Evolutionary conservation across 1,284 basidiomycete species (phyloP), one percentile per base, ranked within the genome.

Genomic region (Ceratobasidium sp.): DNA sequence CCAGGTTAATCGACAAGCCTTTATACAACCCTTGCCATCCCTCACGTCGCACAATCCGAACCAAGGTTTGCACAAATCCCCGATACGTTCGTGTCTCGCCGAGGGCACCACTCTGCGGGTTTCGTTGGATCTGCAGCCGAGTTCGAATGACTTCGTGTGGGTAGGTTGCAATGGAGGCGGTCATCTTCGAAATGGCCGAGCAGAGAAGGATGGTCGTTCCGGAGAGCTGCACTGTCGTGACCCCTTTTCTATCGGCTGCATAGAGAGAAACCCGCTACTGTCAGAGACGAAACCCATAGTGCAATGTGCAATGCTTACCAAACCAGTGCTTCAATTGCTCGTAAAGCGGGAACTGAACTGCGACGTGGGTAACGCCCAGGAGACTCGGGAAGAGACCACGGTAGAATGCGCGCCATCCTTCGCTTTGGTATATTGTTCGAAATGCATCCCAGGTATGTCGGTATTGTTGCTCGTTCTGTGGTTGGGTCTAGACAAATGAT

Each of bases 71-170:
- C 49, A 95, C 84, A 78, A 97, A 86, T 23, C 95, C 93, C 78
- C 89, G 87, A 78, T 88, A 87, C 7, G 79, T 70, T 23, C 76
- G 79, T 7, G 49, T 78, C 28, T 64, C 55, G 13, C 60, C 58
- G n/a, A 60, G 51, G 6, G 28, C 56, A 76, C 89, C 88, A 78
- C 89, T 87, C 56, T 88, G 86, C 58, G 93, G 85, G 58, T 91
- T 90, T 78, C 90, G 89, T 77, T 91, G 90, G 82, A 96, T 96
- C 86, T 98, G 97, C 51, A 98, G 86, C 5, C 96, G 91, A 39
- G 97, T 98, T 12, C 97, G 93, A 23, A 98, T 89, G 58, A 98
- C 97, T 86, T 98, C 97, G 85, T 98, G 97, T 0, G 97, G 97
- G 85, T 98, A 98, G 42, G 97, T 98, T 33, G 93, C 93, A 33